These are phyloP conservation scores for Trametes cubensis DNA, from an alignment of 768 basidiomycete species.

Conservation along the genomic window DNA sequence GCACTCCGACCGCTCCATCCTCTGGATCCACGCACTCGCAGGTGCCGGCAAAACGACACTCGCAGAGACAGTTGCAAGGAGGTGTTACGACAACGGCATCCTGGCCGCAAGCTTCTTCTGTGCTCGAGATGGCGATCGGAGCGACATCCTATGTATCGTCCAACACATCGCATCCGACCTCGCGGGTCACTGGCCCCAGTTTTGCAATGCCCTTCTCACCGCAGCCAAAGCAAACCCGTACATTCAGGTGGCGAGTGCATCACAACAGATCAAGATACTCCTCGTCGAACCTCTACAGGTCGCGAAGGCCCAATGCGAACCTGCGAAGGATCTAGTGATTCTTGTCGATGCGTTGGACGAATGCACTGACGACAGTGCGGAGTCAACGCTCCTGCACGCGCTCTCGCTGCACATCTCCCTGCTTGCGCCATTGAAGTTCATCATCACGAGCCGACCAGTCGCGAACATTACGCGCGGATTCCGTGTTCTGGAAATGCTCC, in stretches of 20 bases:
- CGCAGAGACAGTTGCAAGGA: slow-evolving; percentile 12
- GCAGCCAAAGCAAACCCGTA: not conserved
- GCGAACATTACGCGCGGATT: slow-evolving; percentile 1
- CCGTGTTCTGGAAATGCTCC: not conserved
- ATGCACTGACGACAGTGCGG: slow-evolving; percentile 12
- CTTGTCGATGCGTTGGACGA: slow-evolving; percentile 28
- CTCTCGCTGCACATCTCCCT: not conserved
- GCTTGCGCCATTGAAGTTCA: slow-evolving; percentile 15
- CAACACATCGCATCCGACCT: slow-evolving; percentile 20
- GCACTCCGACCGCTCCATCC: not conserved
- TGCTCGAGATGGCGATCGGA: slow-evolving; percentile 16
- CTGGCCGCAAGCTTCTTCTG: slow-evolving; percentile 25
- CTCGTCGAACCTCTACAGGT: slow-evolving; percentile 14
- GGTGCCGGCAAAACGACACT: slow-evolving; percentile 22
- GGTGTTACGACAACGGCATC: not conserved
- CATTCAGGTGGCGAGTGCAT: not conserved
- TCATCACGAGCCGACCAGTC: slow-evolving; percentile 24
- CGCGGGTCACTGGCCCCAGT: not conserved
- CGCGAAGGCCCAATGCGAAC: not conserved
- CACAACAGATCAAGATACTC: slow-evolving; percentile 16
- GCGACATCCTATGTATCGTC: slow-evolving; percentile 16
- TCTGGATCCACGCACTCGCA: slow-evolving; percentile 21
- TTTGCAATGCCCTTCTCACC: not conserved
- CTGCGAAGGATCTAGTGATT: not conserved
- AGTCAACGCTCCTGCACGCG: slow-evolving; percentile 7